Evolutionary conservation across 148 eudicot genomes (phyloP).

Genomic region (Hydrangea macrophylla): DNA sequence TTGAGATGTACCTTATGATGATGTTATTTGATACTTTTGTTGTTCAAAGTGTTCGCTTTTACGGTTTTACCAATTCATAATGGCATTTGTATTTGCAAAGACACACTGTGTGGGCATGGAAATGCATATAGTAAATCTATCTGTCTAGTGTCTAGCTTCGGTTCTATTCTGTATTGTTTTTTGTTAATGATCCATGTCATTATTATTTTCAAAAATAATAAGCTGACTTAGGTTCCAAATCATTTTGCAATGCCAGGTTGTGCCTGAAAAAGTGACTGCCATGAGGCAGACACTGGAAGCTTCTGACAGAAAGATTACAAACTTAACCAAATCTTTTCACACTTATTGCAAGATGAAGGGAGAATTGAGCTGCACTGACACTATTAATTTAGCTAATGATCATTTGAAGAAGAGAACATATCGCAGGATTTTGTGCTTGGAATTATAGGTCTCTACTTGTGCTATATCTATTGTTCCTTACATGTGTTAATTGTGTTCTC

Average conservation of each 20-base stretch:
- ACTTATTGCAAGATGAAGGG: constrained; percentile 38
- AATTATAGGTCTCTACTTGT: constrained; percentile 56
- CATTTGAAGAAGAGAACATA: constrained; percentile 51
- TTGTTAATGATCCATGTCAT: neutral
- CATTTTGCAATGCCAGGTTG: constrained; percentile 38
- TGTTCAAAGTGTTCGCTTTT: no score
- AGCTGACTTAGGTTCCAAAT: neutral
- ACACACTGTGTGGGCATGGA: neutral
- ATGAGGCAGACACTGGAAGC: constrained; percentile 43
- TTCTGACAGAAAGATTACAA: constrained; percentile 36
- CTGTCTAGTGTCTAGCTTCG: neutral
- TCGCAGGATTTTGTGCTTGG: constrained; percentile 51
- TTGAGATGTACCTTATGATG: neutral
- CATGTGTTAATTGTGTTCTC: neutral
- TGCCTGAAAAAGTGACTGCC: constrained; percentile 33
- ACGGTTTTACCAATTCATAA: neutral
- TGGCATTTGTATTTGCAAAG: neutral
- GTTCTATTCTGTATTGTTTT: neutral
- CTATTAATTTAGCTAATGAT: constrained; percentile 35
- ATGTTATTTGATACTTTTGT: neutral
- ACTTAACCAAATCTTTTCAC: constrained; percentile 41
- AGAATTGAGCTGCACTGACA: constrained; percentile 32
- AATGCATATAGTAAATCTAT: neutral
- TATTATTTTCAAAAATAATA: neutral
- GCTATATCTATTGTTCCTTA: constrained; percentile 1